phyloP scores from a whole-genome alignment of 306 rosid genomes.

The Vigna mungo region DNA sequence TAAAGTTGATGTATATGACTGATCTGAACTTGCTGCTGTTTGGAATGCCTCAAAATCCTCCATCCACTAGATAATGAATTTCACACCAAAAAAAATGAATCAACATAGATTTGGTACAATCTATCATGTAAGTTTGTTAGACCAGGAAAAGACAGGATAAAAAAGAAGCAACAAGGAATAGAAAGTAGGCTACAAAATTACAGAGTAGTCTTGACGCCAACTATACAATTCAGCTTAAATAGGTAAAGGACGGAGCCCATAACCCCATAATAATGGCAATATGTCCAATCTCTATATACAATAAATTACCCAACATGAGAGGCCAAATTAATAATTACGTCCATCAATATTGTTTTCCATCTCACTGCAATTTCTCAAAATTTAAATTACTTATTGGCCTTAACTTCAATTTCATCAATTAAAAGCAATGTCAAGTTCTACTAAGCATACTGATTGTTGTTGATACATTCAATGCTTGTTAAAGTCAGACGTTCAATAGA shows the following conservation, averaged over 20 bases:
- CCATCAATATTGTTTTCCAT: conserved; percentile 22
- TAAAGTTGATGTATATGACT: conserved; percentile 65
- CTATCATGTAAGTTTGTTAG: conserved; percentile 7
- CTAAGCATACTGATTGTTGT: conserved; percentile 3
- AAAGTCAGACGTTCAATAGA: conserved; percentile 6
- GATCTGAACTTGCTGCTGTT: conserved; percentile 66
- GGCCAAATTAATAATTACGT: background rate
- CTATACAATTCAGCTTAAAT: conserved; percentile 23
- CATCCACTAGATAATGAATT: conserved; percentile 73
- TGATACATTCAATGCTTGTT: background rate
- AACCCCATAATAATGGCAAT: conserved; percentile 12
- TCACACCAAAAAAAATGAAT: background rate
- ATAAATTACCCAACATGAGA: conserved; percentile 30
- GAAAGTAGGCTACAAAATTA: background rate
- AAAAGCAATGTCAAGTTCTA: conserved; percentile 16
- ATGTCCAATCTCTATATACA: conserved; percentile 3
- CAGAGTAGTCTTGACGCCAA: background rate
- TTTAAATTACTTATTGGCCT: conserved; percentile 2
- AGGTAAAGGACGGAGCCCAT: conserved; percentile 22
- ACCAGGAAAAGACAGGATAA: background rate
- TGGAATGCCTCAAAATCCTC: conserved; percentile 87
- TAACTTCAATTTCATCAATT: conserved; percentile 13
- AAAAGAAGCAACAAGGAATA: conserved; percentile 2
- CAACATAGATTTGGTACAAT: conserved; percentile 1
- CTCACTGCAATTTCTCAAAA: conserved; percentile 28